A percentile compares a stretch with the other conserved stretches of the same genome.
phyloP scores from a whole-genome alignment of 257 asterid genomes.

The Rauvolfia tetraphylla region DNA sequence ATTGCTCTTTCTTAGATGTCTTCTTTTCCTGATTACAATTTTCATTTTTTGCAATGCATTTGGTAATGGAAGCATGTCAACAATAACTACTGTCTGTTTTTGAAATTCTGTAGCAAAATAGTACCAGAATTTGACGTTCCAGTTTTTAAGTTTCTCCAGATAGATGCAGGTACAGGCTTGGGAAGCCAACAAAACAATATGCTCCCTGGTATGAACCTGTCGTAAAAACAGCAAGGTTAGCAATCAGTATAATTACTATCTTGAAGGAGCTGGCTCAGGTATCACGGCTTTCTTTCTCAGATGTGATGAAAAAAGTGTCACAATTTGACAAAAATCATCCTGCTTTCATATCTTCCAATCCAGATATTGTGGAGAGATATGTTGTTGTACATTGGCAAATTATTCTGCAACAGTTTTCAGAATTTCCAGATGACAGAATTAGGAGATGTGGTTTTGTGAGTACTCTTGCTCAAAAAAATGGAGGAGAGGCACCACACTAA shows the following conservation, averaged over 20 bases:
- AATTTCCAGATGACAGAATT: conserved; percentile 73
- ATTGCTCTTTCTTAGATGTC: conserved; percentile 1
- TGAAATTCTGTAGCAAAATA: background rate
- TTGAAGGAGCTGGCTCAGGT: conserved; percentile 76
- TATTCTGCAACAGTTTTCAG: conserved; percentile 85
- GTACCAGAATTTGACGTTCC: background rate
- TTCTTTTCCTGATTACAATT: background rate
- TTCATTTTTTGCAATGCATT: background rate
- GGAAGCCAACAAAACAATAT: conserved; percentile 86
- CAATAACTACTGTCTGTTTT: background rate
- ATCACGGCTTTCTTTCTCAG: conserved; percentile 75
- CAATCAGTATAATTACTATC: conserved; percentile 68
- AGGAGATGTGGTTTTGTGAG: conserved; percentile 65
- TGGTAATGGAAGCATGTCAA: background rate
- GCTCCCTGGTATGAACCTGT: conserved; percentile 89
- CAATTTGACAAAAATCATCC: conserved; percentile 54
- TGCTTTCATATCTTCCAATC: conserved; percentile 70
- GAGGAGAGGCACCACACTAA: conserved; percentile 91
- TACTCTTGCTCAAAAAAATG: conserved; percentile 74
- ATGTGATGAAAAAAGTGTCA: conserved; percentile 67
- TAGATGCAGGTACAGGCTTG: conserved; percentile 86
- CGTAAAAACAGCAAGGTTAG: conserved; percentile 73
- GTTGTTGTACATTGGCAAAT: conserved; percentile 91
- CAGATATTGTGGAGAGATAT: conserved; percentile 67
- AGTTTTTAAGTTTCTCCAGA: conserved; percentile 9